Evolutionary conservation across 2,329 filamentous ascomycete genomes (phyloP).

Genomic region (Microdochium paspali): DNA sequence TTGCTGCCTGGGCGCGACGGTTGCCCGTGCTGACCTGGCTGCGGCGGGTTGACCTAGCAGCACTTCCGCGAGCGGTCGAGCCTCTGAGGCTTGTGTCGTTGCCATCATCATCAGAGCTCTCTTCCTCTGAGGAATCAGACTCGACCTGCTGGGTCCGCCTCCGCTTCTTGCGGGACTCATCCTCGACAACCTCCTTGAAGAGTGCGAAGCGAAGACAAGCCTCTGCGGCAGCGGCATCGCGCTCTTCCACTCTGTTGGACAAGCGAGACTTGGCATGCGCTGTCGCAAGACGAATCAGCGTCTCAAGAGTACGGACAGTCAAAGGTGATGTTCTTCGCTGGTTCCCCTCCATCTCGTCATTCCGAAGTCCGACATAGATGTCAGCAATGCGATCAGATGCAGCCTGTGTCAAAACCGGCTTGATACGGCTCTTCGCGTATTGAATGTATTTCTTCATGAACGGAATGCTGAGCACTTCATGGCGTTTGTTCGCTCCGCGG

Average conservation of each 20-base stretch:
- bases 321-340: conserved; percentile 89
- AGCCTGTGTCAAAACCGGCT: conserved; percentile 82
- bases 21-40: conserved; percentile 14
- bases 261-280: conserved; percentile 90
- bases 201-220: conserved; percentile 86
- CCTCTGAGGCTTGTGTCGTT: conserved; percentile 27
- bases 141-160: conserved; percentile 56
- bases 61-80: conserved; percentile 28
- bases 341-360: conserved; percentile 92
- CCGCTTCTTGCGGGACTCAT: conserved; percentile 74
- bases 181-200: conserved; percentile 87
- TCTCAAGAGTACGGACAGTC: conserved; percentile 94
- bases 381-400: conserved; percentile 86
- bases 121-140: conserved; percentile 49
- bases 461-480: conserved; percentile 86
- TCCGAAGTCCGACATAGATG: conserved; percentile 84
- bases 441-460: conserved; percentile 99
- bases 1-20: conserved; percentile 9
- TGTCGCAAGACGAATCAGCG: conserved; percentile 92
- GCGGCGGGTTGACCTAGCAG: conserved; percentile 21
- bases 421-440: conserved; percentile 87
- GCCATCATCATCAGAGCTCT: conserved; percentile 50
- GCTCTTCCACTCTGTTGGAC: conserved; percentile 80
- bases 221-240: conserved; percentile 81
- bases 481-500: conserved; percentile 63